phyloP scores from a whole-genome alignment of 2,329 filamentous ascomycete genomes.

The Onygena corvina region DNA sequence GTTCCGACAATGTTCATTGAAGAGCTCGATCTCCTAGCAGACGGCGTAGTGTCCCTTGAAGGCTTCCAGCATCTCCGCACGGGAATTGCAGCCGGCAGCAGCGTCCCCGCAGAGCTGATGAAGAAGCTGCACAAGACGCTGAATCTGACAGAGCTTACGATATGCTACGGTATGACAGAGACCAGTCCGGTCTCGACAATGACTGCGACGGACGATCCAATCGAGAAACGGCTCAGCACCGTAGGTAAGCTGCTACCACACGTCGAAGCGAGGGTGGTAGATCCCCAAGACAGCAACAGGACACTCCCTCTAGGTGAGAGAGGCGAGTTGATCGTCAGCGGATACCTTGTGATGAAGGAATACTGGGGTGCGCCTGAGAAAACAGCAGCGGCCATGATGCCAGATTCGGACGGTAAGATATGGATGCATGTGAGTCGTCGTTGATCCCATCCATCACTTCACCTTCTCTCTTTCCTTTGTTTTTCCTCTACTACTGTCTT shows the following conservation, averaged over 20 bases:
- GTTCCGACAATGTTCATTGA: constrained; percentile 94
- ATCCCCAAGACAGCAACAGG: constrained; percentile 47
- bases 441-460: background rate
- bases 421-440: constrained; percentile 59
- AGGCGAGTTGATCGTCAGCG: constrained; percentile 72
- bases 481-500: background rate
- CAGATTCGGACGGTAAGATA: constrained; percentile 43
- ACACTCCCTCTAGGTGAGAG: constrained; percentile 53
- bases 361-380: constrained; percentile 66
- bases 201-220: constrained; percentile 65
- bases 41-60: constrained; percentile 34
- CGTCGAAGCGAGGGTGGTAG: constrained; percentile 66
- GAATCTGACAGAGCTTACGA: constrained; percentile 71
- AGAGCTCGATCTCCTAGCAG: constrained; percentile 63
- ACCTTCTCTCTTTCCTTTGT: background rate
- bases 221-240: constrained; percentile 58
- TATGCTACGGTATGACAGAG: constrained; percentile 96
- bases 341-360: constrained; percentile 81
- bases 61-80: constrained; percentile 60
- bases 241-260: constrained; percentile 79
- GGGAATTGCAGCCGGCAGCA: constrained; percentile 81
- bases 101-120: constrained; percentile 68
- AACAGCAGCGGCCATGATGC: constrained; percentile 57
- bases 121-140: constrained; percentile 54
- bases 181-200: constrained; percentile 61